A percentile compares a stretch with the other conserved stretches of the same genome.
phyloP scores from a whole-genome alignment of 257 asterid species.

The Solanum ossicruentum region DNA sequence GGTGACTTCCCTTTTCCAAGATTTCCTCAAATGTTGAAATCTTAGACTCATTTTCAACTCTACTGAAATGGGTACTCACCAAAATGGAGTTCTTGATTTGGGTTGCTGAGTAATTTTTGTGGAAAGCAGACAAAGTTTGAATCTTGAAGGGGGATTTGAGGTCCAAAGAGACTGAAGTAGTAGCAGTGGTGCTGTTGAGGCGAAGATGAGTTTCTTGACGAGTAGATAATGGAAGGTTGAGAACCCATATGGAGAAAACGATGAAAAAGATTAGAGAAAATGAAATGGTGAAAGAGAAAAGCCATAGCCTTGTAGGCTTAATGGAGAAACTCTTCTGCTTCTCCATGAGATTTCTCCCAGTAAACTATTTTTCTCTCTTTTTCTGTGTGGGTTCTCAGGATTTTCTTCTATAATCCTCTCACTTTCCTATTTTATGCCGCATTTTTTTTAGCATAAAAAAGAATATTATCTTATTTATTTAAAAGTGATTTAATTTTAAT shows the following conservation, averaged over 20 bases:
- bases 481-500: too few species aligned
- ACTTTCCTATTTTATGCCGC: too few species aligned
- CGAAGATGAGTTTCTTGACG: slow-evolving; percentile 20
- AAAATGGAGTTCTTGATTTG: slow-evolving; percentile 10
- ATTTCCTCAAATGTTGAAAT: not conserved
- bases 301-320: slow-evolving; percentile 38
- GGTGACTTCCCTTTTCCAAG: not conserved
- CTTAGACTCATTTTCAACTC: not conserved
- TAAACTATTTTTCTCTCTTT: not conserved
- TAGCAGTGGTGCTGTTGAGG: slow-evolving; percentile 1
- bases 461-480: too few species aligned
- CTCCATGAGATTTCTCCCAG: slow-evolving; percentile 27
- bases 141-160: not conserved
- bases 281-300: slow-evolving; percentile 35
- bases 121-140: slow-evolving; percentile 3
- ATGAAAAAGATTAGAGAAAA: slow-evolving; percentile 34
- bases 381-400: not conserved
- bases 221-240: slow-evolving; percentile 22
- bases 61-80: slow-evolving; percentile 1
- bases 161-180: not conserved
- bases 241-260: slow-evolving; percentile 42
- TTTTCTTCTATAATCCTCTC: not conserved
- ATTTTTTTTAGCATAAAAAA: too few species aligned
- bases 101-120: slow-evolving; percentile 11
- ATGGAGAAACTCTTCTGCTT: slow-evolving; percentile 46